Evolutionary conservation across 441 rosid species (phyloP).

Genomic region (Populus hybrid): DNA sequence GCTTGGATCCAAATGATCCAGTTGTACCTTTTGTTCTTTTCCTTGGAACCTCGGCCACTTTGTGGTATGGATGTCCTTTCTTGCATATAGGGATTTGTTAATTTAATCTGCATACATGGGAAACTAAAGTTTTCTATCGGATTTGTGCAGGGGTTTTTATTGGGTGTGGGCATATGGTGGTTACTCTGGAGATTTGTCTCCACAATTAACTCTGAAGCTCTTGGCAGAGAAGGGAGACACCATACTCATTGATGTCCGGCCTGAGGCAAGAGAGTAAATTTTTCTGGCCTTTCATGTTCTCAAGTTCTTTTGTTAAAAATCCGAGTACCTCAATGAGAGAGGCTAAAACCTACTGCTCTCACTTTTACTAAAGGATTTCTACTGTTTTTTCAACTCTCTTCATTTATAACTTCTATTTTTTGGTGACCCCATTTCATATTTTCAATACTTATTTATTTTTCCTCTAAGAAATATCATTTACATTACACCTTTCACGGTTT

Average conservation of each 20-base stretch:
- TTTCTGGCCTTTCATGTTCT: slow-evolving; percentile 32
- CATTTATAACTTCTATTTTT: slow-evolving; percentile 9
- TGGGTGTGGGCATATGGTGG: slow-evolving; percentile 80
- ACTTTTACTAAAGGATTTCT: slow-evolving; percentile 13
- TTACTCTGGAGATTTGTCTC: slow-evolving; percentile 92
- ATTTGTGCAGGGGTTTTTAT: slow-evolving; percentile 85
- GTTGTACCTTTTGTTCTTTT: slow-evolving; percentile 65
- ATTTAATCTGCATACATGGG: slow-evolving; percentile 22
- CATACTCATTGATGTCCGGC: slow-evolving; percentile 84
- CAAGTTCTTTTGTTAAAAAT: slow-evolving; percentile 2
- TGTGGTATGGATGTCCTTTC: slow-evolving; percentile 72
- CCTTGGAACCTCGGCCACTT: slow-evolving; percentile 65
- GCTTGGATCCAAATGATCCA: slow-evolving; percentile 89
- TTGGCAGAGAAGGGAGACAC: slow-evolving; percentile 66
- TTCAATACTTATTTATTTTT: too few species aligned
- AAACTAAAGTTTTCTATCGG: slow-evolving; percentile 65
- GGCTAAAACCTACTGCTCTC: background rate
- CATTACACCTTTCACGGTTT: too few species aligned
- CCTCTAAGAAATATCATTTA: too few species aligned
- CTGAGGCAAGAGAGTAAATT: slow-evolving; percentile 78
- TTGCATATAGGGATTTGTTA: slow-evolving; percentile 17
- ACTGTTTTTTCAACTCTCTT: slow-evolving; percentile 2
- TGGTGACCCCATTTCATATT: too few species aligned
- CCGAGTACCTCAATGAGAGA: slow-evolving; percentile 7
- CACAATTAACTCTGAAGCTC: slow-evolving; percentile 69